These are phyloP conservation scores for Leucaena leucocephala DNA, from an alignment of 306 rosid species.

Conservation along the genomic window DNA sequence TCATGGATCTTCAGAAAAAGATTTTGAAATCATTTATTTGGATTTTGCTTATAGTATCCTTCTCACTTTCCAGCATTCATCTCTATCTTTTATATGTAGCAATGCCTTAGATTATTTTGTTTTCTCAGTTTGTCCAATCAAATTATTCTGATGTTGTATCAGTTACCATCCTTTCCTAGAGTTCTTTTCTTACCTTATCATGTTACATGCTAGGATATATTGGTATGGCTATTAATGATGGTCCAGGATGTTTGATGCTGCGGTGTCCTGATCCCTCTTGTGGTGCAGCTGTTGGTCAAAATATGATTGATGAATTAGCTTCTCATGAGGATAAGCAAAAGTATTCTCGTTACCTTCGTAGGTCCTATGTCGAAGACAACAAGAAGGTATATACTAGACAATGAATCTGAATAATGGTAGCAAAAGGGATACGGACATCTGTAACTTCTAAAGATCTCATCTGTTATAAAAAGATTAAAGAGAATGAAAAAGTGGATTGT, in stretches of 20 bases:
- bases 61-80: conserved; percentile 2
- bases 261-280: conserved; percentile 93
- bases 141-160: conserved; percentile 17
- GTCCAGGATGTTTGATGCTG: conserved; percentile 91
- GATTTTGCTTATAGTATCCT: conserved; percentile 12
- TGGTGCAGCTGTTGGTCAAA: conserved; percentile 77
- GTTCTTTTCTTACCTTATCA: neutral
- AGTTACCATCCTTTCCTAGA: neutral
- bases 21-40: conserved; percentile 31
- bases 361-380: conserved; percentile 90
- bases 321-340: conserved; percentile 66
- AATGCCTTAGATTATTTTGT: conserved; percentile 16
- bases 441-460: neutral
- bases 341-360: conserved; percentile 73
- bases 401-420: conserved; percentile 19
- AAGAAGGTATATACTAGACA: conserved; percentile 64
- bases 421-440: neutral
- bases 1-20: conserved; percentile 1
- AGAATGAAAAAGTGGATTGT: neutral
- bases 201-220: conserved; percentile 62
- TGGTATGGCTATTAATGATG: conserved; percentile 80
- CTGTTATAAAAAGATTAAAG: neutral
- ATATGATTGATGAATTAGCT: conserved; percentile 66
- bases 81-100: conserved; percentile 9
- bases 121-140: neutral